phyloP scores from a whole-genome alignment of 2,329 filamentous ascomycete species.

The Colletotrichum lupini region DNA sequence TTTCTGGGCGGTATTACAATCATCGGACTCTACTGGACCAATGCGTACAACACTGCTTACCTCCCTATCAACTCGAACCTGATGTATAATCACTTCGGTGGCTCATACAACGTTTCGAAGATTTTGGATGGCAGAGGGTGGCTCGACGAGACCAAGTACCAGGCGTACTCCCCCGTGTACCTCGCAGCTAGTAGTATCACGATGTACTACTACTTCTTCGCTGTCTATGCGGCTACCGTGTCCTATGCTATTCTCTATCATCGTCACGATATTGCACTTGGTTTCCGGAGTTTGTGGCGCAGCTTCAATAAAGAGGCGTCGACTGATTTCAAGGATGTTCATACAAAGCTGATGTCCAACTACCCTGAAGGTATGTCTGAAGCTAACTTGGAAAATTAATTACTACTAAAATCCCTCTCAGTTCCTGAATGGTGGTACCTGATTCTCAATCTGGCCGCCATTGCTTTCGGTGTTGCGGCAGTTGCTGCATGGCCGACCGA shows the following conservation, averaged over 20 bases:
- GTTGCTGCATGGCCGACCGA: slow-evolving; percentile 52
- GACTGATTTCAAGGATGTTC: slow-evolving; percentile 49
- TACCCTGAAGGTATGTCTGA: slow-evolving; percentile 50
- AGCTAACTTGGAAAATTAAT: too few relatives aligned
- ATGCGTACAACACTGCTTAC: slow-evolving; percentile 48
- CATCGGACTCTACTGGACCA: slow-evolving; percentile 45
- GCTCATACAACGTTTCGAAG: slow-evolving; percentile 49
- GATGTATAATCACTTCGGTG: slow-evolving; percentile 51
- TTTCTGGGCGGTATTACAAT: slow-evolving; percentile 44
- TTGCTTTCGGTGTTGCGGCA: slow-evolving; percentile 48
- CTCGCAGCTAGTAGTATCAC: slow-evolving; percentile 49
- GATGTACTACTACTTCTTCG: slow-evolving; percentile 54
- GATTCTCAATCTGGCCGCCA: slow-evolving; percentile 43
- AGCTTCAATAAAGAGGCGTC: slow-evolving; percentile 42
- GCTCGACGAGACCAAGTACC: slow-evolving; percentile 50
- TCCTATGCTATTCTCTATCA: slow-evolving; percentile 54
- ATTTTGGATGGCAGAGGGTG: slow-evolving; percentile 47
- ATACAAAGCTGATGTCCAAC: slow-evolving; percentile 57
- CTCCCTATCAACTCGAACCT: slow-evolving; percentile 54
- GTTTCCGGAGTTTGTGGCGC: slow-evolving; percentile 46
- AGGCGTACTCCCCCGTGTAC: slow-evolving; percentile 54
- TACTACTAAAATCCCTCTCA: neutral
- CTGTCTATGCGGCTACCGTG: slow-evolving; percentile 52
- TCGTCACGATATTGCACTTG: slow-evolving; percentile 49
- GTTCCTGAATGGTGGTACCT: slow-evolving; percentile 62